Evolutionary conservation across 495 filamentous ascomycete species (phyloP), one percentile per base, ranked within the genome.

Genomic region (Parachaetomium inaequale): DNA sequence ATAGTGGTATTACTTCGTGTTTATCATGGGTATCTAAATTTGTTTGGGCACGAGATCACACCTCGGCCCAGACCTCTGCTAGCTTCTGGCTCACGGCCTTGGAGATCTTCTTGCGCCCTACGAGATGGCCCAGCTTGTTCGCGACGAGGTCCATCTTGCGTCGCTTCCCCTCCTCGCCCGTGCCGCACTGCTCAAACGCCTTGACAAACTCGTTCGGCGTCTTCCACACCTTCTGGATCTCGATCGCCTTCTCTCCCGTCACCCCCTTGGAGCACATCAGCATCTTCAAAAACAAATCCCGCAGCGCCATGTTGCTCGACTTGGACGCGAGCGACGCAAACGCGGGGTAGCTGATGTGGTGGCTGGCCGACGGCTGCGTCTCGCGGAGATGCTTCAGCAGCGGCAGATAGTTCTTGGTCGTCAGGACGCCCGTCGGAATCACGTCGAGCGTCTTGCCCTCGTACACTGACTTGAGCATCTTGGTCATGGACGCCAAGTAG

Each of bases 201-300:
- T 83, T 82, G 10, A 92, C 66, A 36, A 95, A 83, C 6, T 82
- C 82, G 51, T 80, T 79, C 3, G 91, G 91, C 14, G 90, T 94
- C 60, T 78, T 82, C 87, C 89, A 95, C 12, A 76, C 69, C 63
- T 82, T 84, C 63, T 93, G 90, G 12, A 95, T 91, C 73, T 91
- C 90, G 3, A 92, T 70, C 0, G 91, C 90, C 70, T 91, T 93
- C 64, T 94, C 90, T 0, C 89, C 87, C 5, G 85, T 87, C n/a
- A 95, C 76, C 2, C 89, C 87, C 26, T 82, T 81, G 11, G 85
- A 89, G 66, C 88, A 91, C 90, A 95, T 93, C 53, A 95, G 76
- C 89, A 95, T 93, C 72, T 93, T 93, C 25, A 94, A 70, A 67
- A 82, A 93, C 0, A 93, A 70, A 62, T 95, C 91, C 42, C 89